A percentile compares a stretch with the other conserved stretches of the same genome.
Evolutionary conservation across 805 yeast species (phyloP).

Genomic region (Brettanomyces anomalus): DNA sequence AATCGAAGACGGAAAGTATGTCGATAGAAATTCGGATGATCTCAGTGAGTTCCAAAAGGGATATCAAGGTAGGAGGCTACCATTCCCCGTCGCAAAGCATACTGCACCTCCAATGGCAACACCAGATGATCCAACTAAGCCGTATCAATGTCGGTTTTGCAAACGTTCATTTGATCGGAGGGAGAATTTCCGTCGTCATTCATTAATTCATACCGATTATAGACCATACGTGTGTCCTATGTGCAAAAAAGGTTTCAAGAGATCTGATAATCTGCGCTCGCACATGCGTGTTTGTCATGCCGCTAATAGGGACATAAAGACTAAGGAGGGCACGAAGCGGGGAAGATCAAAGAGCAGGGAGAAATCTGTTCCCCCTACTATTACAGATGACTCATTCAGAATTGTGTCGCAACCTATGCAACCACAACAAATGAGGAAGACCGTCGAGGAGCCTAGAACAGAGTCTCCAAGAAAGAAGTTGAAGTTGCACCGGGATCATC

Average conservation of each 20-base stretch:
- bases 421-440: too few relatives aligned
- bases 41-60: constrained; percentile 2
- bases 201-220: constrained; percentile 19
- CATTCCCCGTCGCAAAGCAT: constrained; percentile 4
- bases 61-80: constrained; percentile 2
- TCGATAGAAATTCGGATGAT: constrained; percentile 4
- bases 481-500: not conserved
- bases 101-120: constrained; percentile 3
- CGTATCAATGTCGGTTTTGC: constrained; percentile 18
- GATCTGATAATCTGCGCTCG: constrained; percentile 21
- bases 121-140: constrained; percentile 3
- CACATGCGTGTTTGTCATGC: constrained; percentile 18
- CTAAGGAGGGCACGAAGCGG: not conserved
- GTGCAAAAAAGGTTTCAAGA: constrained; percentile 20
- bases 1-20: constrained; percentile 1
- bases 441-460: too few relatives aligned
- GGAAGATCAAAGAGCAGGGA: not conserved
- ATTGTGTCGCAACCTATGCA: too few relatives aligned
- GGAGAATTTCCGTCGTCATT: constrained; percentile 20
- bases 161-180: constrained; percentile 19
- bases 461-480: not conserved
- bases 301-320: constrained; percentile 4
- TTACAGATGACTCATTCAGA: too few relatives aligned
- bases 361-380: not conserved
- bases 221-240: constrained; percentile 19